Percentiles rank a stretch among this genome's conserved stretches.
Evolutionary conservation across 768 basidiomycete species (phyloP).

Genomic region (Naganishia friedmannii): DNA sequence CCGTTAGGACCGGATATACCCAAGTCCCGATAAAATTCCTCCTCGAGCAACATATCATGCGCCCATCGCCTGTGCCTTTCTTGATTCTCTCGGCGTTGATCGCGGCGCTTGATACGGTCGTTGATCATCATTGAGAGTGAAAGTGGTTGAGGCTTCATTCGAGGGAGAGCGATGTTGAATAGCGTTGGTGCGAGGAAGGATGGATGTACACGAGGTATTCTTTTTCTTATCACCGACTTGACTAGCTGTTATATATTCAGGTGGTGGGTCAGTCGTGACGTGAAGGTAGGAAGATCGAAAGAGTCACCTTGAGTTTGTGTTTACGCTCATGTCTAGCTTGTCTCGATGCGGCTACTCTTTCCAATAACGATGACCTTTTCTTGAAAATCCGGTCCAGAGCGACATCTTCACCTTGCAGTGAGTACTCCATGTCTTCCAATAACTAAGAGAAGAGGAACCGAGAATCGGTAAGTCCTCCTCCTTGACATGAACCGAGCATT

Average conservation of each 20-base stretch:
- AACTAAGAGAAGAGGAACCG: background rate
- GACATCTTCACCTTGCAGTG: background rate
- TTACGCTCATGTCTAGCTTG: background rate
- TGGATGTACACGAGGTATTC: background rate
- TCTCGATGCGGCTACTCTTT: background rate
- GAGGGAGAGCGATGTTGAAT: constrained; percentile 70
- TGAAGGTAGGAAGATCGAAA: background rate
- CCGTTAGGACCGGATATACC: background rate
- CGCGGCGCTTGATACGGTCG: constrained; percentile 56
- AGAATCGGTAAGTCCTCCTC: background rate
- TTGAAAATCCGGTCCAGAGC: background rate
- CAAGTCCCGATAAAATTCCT: constrained; percentile 36
- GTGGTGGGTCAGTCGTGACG: background rate
- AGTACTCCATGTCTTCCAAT: background rate
- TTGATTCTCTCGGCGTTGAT: constrained; percentile 54
- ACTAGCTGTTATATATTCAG: background rate
- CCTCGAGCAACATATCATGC: constrained; percentile 40
- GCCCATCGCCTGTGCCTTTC: constrained; percentile 29
- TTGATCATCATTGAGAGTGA: constrained; percentile 70
- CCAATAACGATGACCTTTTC: background rate
- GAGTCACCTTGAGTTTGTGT: background rate
- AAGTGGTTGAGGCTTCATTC: constrained; percentile 73
- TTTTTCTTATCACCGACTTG: background rate
- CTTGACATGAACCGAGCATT: too few relatives aligned
- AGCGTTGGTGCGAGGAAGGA: constrained; percentile 64